Base-by-base conservation (phyloP, 306 rosid genomes). In the Gastrolobium villosum region DNA sequence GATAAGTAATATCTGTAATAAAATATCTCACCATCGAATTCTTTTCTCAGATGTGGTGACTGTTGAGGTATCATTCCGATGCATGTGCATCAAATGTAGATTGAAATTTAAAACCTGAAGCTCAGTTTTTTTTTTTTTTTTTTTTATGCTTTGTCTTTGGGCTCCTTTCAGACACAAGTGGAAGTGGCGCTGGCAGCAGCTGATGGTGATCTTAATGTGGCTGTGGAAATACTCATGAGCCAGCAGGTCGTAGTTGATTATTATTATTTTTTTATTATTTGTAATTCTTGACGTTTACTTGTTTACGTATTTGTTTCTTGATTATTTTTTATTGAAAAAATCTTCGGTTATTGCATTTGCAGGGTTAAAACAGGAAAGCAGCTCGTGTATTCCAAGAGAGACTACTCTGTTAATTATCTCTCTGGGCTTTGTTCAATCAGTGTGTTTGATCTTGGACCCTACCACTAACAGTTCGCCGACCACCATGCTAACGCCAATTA, bases 101-200 rank as follows among this genome's bases (percentile, higher is more conserved):
- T 67, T 35, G 49, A 56, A 49, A 8, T 68, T 67, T 35, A 57
- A 56, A 49, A 8, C 72, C 69, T 79, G 66, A 59, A 31, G 5
- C 9, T 75, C 44, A 40, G 70, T 49, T 80, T 1, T 84, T 62
- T 57, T 15, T 66, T 20, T 20, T 84, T 62, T 57, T 15, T 66
- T 77, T 9, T 72, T 11, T 55, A 67, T 73, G 75, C 81, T 74
- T 70, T 72, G 31, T 83, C 52, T 67, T 67, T 82, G 37, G 70
- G 65, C 36, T 83, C 35, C 66, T 79, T 85, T 68, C 96, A 95
- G 99, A 95, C 98, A 9, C 99, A 95, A 81, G 99, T 95, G 68
- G 99, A 95, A 84, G 99, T 95, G 73, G 97, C 99, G 3, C 84
- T 95, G 41, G 97, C 94, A 49, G 99, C 99, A n/a, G 99, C 99